Conservation (phyloP, 2,329 filamentous ascomycete species). For the Fusarium sp. region DNA sequence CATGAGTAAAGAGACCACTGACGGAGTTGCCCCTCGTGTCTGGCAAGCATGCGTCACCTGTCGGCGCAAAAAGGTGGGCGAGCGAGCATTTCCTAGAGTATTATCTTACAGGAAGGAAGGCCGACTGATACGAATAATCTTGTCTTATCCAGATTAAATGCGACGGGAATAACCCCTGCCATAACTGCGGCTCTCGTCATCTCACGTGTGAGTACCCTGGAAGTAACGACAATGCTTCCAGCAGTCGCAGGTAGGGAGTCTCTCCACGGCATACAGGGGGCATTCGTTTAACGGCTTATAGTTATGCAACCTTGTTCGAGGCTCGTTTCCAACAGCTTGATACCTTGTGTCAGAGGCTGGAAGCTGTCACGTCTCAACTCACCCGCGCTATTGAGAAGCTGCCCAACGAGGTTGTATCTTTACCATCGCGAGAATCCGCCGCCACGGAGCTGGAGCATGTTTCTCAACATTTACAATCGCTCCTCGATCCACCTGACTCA, state of each 20-base stretch:
- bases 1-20: neutral
- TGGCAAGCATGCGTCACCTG: neutral
- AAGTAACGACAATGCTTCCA: slow-evolving; percentile 19
- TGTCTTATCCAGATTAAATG: slow-evolving; percentile 9
- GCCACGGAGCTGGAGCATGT: neutral
- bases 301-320: neutral
- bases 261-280: neutral
- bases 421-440: neutral
- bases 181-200: slow-evolving; percentile 16
- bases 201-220: slow-evolving; percentile 13
- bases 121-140: neutral
- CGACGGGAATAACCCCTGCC: slow-evolving; percentile 15
- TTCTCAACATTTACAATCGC: neutral
- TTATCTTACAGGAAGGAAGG: too few species aligned
- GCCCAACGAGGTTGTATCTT: neutral
- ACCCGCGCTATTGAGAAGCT: neutral
- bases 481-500: neutral
- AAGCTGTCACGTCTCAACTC: neutral
- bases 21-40: neutral
- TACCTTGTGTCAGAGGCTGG: neutral
- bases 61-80: neutral
- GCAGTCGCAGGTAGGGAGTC: slow-evolving; percentile 4
- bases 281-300: neutral
- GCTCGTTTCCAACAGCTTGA: neutral
- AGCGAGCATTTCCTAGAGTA: neutral